Conservation (phyloP, 257 asterid species). For the Ligustrum vulgare region DNA sequence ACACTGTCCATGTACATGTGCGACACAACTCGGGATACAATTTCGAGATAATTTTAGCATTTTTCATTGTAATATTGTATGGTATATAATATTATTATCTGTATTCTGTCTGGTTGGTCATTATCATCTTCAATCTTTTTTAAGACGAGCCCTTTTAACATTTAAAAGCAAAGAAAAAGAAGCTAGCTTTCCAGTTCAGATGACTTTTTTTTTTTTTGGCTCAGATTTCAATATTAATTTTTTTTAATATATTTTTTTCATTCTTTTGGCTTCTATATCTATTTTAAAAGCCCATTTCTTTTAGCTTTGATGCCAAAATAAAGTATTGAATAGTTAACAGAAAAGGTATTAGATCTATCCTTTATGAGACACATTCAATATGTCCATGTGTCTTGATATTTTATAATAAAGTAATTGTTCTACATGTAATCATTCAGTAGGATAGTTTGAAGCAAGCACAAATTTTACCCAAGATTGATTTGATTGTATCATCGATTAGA, state of each 20-base stretch:
- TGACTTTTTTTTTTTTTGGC: not conserved
- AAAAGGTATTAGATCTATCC: constrained; percentile 1
- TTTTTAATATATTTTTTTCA: too few species aligned
- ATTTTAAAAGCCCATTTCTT: constrained; percentile 15
- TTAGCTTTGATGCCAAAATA: constrained; percentile 28
- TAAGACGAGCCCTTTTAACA: not conserved
- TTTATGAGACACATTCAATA: not conserved
- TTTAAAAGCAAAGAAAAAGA: not conserved
- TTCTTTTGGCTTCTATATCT: constrained; percentile 17
- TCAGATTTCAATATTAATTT: too few species aligned
- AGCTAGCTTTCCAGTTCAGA: not conserved
- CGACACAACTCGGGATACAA: too few species aligned
- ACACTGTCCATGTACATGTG: too few species aligned
- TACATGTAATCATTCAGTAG: constrained; percentile 8
- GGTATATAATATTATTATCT: too few species aligned
- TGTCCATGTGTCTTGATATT: constrained; percentile 18
- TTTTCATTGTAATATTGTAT: too few species aligned
- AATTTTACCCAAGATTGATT: too few species aligned
- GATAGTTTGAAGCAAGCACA: not conserved
- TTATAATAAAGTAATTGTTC: constrained; percentile 26
- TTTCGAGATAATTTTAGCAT: too few species aligned
- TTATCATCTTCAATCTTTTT: not conserved
- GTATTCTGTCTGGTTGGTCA: not conserved
- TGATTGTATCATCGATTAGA: not conserved
- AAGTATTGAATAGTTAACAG: constrained; percentile 20